Base-by-base conservation (phyloP, 2,329 filamentous ascomycete species). In the Calonectria honghensis region DNA sequence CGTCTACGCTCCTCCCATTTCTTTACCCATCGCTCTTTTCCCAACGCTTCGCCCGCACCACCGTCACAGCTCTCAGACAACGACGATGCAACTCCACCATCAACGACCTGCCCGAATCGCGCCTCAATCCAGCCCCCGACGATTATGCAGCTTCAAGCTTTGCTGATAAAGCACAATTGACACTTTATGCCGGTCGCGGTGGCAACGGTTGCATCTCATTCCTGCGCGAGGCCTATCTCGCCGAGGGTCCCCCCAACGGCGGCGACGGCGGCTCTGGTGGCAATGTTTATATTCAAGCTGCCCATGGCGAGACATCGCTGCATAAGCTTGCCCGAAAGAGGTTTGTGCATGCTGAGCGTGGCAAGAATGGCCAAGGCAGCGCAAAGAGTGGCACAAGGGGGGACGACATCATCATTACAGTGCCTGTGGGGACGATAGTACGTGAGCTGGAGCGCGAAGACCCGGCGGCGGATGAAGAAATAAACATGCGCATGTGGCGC, bases 181-280 rank as follows among this genome's bases (percentile, higher is more conserved):
- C 91, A 0, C 85, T 98, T 4, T 90, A 94, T 79, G 94, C 96
- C 24, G 97, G 97, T 11, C 86, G 89, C 2, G 97, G 97, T 32
- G 97, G 97, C 11, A 93, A 97, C 82, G 97, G 97, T 76, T 99
- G 97, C 82, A 95, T 98, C 66, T 97, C 97, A 0, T 99, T 98
- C 83, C 87, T 97, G 54, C 93, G 96, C 27, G 97, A 99, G 81
- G 96, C 96, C 76, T 98, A 94, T 85, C 89, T 98, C 37, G 91
- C 93, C 57, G 93, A 98, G 77, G 97, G 97, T 0, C 97, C 97
- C 14, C 92, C 97, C 13, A 98, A 99, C 84, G 97, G 97, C 64
- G 97, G 97, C 74, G 96, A 99, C 83, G 97, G 97, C 52, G 97
- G 97, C 6, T 94, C 92, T 71, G 97, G 97, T 75, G 97, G 97